Evolutionary conservation across 1,284 basidiomycete species (phyloP).

Genomic region (Peniophora sp.): DNA sequence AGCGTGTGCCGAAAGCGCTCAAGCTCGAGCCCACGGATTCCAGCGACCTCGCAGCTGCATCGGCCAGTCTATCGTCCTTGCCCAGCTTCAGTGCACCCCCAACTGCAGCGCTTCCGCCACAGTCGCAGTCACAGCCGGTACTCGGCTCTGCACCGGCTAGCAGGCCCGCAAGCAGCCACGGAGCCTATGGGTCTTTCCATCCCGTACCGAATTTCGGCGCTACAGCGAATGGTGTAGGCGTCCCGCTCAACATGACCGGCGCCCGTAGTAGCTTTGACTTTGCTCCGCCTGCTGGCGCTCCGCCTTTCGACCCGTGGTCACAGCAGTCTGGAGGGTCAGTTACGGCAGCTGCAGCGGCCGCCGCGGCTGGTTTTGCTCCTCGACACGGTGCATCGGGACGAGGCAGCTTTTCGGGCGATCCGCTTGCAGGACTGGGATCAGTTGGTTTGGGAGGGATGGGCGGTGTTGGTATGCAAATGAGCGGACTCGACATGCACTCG

Average conservation of each 20-base stretch:
- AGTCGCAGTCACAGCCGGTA: conserved; percentile 10
- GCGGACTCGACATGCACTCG: too few species aligned
- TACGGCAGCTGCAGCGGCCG: not conserved
- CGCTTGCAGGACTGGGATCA: too few species aligned
- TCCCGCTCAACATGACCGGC: conserved; percentile 10
- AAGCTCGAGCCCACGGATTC: conserved; percentile 63
- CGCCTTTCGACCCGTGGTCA: conserved; percentile 3
- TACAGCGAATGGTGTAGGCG: not conserved
- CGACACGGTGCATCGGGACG: conserved; percentile 6
- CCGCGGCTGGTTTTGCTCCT: conserved; percentile 17
- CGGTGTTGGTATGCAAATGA: too few species aligned
- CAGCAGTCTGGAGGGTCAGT: conserved; percentile 4
- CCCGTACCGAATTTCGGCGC: not conserved
- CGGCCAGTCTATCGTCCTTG: conserved; percentile 15
- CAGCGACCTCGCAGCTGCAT: conserved; percentile 12
- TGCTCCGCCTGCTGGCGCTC: conserved; percentile 7
- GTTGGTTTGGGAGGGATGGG: too few species aligned
- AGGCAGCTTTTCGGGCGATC: too few species aligned
- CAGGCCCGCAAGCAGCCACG: conserved; percentile 34
- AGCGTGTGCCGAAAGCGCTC: conserved; percentile 52
- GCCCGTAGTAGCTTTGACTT: conserved; percentile 8
- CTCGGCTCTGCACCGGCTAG: not conserved
- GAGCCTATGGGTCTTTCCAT: conserved; percentile 10
- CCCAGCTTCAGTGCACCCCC: conserved; percentile 12
- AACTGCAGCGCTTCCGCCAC: conserved; percentile 3